Conservation (phyloP, 352 stramenopile genomes). For the Globisporangium yorkense region DNA sequence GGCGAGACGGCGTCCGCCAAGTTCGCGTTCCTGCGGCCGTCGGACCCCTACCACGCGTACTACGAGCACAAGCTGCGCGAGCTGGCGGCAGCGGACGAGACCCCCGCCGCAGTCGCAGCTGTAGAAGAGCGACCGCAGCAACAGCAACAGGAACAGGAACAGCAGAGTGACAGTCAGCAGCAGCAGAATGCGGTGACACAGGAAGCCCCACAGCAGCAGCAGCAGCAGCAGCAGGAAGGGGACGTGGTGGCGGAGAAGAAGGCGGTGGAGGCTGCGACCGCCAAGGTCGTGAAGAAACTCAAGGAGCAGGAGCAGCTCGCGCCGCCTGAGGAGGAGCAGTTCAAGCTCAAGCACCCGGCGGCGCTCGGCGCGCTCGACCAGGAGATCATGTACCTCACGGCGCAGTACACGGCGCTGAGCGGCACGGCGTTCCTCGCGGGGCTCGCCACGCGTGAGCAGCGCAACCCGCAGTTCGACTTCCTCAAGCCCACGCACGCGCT, state of each 20-base stretch:
- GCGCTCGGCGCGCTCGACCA: conserved; percentile 91
- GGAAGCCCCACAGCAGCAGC: conserved; percentile 7
- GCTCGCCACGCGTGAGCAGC: conserved; percentile 93
- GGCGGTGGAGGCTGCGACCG: conserved; percentile 72
- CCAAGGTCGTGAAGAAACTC: conserved; percentile 89
- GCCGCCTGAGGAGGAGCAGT: conserved; percentile 60
- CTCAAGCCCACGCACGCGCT: conserved; percentile 95
- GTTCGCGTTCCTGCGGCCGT: conserved; percentile 95
- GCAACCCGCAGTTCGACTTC: conserved; percentile 97
- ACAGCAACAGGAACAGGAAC: neutral
- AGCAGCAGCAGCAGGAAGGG: conserved; percentile 11
- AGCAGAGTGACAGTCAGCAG: neutral
- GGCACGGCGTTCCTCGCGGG: conserved; percentile 93
- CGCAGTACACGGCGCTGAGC: conserved; percentile 96
- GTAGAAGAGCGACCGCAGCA: conserved; percentile 12
- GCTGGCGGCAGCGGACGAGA: conserved; percentile 50
- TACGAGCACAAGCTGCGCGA: conserved; percentile 96
- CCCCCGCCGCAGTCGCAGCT: conserved; percentile 8
- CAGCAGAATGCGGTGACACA: conserved; percentile 8
- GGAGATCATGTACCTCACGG: conserved; percentile 98
- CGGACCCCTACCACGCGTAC: conserved; percentile 97
- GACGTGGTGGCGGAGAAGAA: conserved; percentile 84
- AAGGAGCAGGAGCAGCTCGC: conserved; percentile 75
- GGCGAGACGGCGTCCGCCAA: conserved; percentile 94
- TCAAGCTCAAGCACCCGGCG: conserved; percentile 86